These are phyloP conservation scores for Thalassiosira sp. DNA, from an alignment of 352 stramenopile species.

Conservation along the genomic window DNA sequence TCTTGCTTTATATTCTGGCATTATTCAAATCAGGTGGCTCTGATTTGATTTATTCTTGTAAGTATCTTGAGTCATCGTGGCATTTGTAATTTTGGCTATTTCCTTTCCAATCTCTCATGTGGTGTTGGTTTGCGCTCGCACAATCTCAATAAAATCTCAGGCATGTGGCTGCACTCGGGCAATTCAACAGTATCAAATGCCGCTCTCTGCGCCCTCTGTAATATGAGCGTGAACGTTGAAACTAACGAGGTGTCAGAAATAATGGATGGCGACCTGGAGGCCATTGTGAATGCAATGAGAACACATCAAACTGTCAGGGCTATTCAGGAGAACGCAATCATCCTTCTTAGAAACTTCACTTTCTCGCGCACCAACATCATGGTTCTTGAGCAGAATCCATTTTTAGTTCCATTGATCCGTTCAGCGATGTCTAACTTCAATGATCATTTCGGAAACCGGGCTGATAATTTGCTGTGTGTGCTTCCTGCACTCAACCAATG, in stretches of 20 bases:
- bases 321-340: conserved; percentile 13
- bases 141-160: too few species aligned
- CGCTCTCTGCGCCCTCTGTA: not conserved
- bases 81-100: too few species aligned
- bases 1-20: too few species aligned
- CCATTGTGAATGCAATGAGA: conserved; percentile 9
- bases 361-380: not conserved
- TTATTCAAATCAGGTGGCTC: too few species aligned
- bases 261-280: conserved; percentile 1
- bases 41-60: too few species aligned
- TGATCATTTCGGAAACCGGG: not conserved
- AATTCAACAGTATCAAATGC: not conserved
- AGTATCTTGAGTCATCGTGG: too few species aligned
- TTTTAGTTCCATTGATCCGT: not conserved
- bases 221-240: not conserved
- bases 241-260: conserved; percentile 2
- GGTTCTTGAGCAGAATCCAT: conserved; percentile 1
- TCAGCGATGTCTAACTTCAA: not conserved
- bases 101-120: too few species aligned
- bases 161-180: not conserved
- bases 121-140: too few species aligned
- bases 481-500: conserved; percentile 2
- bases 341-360: conserved; percentile 6
- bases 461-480: not conserved
- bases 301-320: not conserved